Evolutionary conservation across 2,329 filamentous ascomycete species (phyloP).

Genomic region (Aspergillus hiratsukae): DNA sequence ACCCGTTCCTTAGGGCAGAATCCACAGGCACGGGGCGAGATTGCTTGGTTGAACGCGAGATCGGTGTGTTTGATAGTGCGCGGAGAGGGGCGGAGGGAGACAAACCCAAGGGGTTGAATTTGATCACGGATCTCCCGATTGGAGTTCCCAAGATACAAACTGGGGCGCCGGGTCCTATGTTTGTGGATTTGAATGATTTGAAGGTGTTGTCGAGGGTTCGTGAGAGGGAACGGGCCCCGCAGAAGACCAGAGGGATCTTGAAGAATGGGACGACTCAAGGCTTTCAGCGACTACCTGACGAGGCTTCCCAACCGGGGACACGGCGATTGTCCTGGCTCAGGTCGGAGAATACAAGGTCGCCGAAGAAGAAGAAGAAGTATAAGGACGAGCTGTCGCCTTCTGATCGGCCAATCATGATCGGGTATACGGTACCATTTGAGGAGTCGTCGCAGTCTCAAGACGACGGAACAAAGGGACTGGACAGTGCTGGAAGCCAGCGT

Average conservation of each 20-base stretch:
- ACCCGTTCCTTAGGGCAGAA: conserved; percentile 7
- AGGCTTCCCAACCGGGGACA: conserved; percentile 1
- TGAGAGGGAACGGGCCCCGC: conserved; percentile 27
- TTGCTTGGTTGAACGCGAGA: background rate
- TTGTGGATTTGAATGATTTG: conserved; percentile 37
- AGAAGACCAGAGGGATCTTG: conserved; percentile 18
- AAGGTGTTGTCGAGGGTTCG: conserved; percentile 31
- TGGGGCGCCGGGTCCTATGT: conserved; percentile 14
- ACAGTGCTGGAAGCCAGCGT: conserved; percentile 25
- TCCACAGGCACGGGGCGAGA: conserved; percentile 10
- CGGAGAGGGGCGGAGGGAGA: conserved; percentile 17
- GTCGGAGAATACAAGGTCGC: conserved; percentile 11
- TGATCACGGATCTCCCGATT: conserved; percentile 39
- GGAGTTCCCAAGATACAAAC: conserved; percentile 10
- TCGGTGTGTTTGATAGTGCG: background rate
- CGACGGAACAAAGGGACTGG: conserved; percentile 20
- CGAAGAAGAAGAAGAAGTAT: conserved; percentile 24
- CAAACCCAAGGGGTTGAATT: conserved; percentile 36
- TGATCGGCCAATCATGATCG: conserved; percentile 44
- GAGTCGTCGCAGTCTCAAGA: conserved; percentile 21
- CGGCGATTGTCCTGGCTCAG: conserved; percentile 15
- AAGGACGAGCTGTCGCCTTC: conserved; percentile 40
- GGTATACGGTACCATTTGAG: conserved; percentile 37
- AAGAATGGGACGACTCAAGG: conserved; percentile 19
- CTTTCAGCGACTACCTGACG: conserved; percentile 20